Base-by-base conservation (phyloP, 768 basidiomycete genomes). In the Daedalea quercina region DNA sequence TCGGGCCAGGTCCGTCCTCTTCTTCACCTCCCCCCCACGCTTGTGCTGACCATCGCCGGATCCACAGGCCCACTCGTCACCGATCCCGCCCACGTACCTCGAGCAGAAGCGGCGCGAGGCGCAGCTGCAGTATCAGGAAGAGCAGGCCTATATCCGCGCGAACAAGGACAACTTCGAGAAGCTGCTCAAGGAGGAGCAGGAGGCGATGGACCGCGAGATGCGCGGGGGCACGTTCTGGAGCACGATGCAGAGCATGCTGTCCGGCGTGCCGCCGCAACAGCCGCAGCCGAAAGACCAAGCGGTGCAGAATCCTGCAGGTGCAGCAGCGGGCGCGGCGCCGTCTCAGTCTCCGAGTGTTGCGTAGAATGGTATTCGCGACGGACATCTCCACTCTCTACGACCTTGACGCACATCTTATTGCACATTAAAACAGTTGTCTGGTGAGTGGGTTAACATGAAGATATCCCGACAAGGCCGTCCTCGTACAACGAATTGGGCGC, bases 151-250 rank as follows among this genome's bases (percentile, higher is more conserved):
- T 60, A 73, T 81, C 56, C 65, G 65, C 31, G 62, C 75, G 37
- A 74, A 82, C 67, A 79, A 76, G 63, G 72, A 59, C 31, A 69
- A 76, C 46, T 78, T 81, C 56, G 76, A 81, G 55, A 64, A 69
- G 50, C 50, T 72, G 60, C 64, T 81, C 58, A 78, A 80, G 60
- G 79, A 79, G 49, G 78, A 80, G 41, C 70, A 67, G 50, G 70
- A 81, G 61, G 71, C 71, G 26, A 71, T 75, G 69, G 69, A 70
- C 53, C 69, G 68, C 55, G 75, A 79, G 60, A 72, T 78, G 75
- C 67, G 71, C 1, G 74, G 72, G 19, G 51, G 52, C 17, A 74
- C 69, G 6, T 53, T 77, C 50, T 73, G 70, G 53, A 65, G 66
- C 20, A 61, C 62, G 2, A 41, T 60, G 46, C 54, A 60, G 54